A percentile compares a stretch with the other conserved stretches of the same genome.
These are phyloP conservation scores for Aegilops speltoides DNA, from an alignment of 176 grass and related monocot genomes.

Conservation along the genomic window DNA sequence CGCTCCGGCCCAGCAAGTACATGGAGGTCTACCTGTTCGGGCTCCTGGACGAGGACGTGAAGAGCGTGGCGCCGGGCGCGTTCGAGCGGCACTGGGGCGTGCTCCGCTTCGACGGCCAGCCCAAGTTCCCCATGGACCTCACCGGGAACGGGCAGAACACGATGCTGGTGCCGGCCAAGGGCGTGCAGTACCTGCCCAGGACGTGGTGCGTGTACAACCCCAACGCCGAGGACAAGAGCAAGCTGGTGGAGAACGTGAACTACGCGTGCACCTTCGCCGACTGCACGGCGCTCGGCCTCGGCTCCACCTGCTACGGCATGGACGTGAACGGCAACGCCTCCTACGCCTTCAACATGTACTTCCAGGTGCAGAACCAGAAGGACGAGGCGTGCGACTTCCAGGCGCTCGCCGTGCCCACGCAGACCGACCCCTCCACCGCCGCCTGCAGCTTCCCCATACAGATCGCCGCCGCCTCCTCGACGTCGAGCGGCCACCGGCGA, in stretches of 20 bases:
- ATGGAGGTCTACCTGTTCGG: slow-evolving; percentile 90
- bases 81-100: slow-evolving; percentile 98
- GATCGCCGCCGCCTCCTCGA: slow-evolving; percentile 40
- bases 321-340: slow-evolving; percentile 62
- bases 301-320: slow-evolving; percentile 54
- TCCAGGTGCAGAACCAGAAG: slow-evolving; percentile 56
- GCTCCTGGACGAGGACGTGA: slow-evolving; percentile 78
- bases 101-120: slow-evolving; percentile 79
- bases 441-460: slow-evolving; percentile 65
- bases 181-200: slow-evolving; percentile 39
- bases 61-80: slow-evolving; percentile 82
- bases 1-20: slow-evolving; percentile 69
- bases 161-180: slow-evolving; percentile 40
- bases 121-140: slow-evolving; percentile 73
- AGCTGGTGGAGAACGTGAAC: slow-evolving; percentile 57
- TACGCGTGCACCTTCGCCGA: slow-evolving; percentile 65
- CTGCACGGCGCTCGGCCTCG: slow-evolving; percentile 56
- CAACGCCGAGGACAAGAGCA: slow-evolving; percentile 36
- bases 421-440: slow-evolving; percentile 41
- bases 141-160: slow-evolving; percentile 56
- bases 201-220: slow-evolving; percentile 61
- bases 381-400: slow-evolving; percentile 45
- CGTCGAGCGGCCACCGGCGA: slow-evolving; percentile 11
- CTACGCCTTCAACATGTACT: slow-evolving; percentile 66
- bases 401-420: slow-evolving; percentile 40